Conservation (phyloP, 768 basidiomycete genomes). For the Tulasnella sp. region DNA sequence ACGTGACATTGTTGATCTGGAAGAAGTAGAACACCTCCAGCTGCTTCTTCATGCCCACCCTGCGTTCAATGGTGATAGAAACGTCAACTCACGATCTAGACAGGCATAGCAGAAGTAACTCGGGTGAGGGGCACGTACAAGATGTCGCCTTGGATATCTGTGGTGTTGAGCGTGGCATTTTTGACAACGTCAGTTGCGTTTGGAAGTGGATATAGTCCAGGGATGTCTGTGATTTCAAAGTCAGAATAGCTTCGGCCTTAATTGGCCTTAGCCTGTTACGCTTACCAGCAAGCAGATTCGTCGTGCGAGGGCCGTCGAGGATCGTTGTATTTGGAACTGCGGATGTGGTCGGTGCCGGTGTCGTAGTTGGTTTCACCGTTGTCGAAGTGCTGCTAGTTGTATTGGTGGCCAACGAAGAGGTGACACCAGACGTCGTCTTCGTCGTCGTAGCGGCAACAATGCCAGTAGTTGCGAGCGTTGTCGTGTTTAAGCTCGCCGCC, state of each 20-base stretch:
- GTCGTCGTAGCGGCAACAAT: neutral
- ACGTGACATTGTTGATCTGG: constrained; percentile 20
- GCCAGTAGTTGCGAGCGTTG: neutral
- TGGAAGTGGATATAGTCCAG: constrained; percentile 5
- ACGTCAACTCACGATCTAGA: no score
- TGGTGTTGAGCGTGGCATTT: constrained; percentile 16
- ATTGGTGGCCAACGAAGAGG: constrained; percentile 1
- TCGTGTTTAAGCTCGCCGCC: neutral
- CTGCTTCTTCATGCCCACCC: constrained; percentile 23
- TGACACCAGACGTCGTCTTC: neutral
- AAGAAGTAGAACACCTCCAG: constrained; percentile 21
- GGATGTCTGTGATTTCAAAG: neutral
- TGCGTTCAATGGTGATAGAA: no score
- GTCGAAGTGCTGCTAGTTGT: neutral
- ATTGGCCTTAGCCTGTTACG: neutral
- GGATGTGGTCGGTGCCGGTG: neutral
- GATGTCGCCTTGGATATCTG: constrained; percentile 20
- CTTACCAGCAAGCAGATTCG: constrained; percentile 1
- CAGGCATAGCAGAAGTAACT: neutral
- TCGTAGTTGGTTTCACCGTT: neutral
- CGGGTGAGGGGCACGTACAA: constrained; percentile 13
- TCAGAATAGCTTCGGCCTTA: neutral
- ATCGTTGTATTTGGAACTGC: neutral
- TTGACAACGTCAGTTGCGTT: neutral
- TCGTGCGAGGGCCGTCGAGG: constrained; percentile 2